Conservation (phyloP, 2,329 filamentous ascomycete species). For the Penicillium sp. region DNA sequence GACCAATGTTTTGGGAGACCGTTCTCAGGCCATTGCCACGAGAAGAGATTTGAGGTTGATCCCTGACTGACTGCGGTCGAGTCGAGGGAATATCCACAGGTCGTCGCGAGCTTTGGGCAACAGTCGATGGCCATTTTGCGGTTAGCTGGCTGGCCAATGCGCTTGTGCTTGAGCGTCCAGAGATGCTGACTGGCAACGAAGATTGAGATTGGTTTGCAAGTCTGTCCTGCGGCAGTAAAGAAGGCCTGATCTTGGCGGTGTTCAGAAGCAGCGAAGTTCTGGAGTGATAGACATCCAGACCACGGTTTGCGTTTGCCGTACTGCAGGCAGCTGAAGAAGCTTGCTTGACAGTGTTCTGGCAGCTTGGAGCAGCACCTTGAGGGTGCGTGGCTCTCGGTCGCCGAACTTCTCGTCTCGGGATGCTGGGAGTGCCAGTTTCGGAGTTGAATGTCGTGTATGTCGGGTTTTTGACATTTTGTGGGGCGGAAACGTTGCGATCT, state of each 20-base stretch:
- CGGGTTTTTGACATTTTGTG: not conserved
- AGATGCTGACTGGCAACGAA: not conserved
- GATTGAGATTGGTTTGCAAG: not conserved
- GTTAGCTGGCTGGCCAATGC: not conserved
- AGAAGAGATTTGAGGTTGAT: not conserved
- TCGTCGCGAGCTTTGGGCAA: not conserved
- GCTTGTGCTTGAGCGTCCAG: not conserved
- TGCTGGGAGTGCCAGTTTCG: not conserved
- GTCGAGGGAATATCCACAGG: not conserved
- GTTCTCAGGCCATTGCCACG: not conserved
- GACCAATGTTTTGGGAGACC: not conserved
- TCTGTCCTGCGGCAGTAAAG: not conserved
- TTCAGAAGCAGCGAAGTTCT: not conserved
- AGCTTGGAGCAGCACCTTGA: not conserved
- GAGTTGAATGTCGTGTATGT: not conserved
- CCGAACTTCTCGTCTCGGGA: not conserved
- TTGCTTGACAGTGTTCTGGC: not conserved
- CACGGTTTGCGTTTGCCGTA: not conserved
- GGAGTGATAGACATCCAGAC: not conserved
- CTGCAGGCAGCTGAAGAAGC: not conserved
- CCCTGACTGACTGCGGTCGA: not conserved
- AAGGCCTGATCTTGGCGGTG: not conserved
- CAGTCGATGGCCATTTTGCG: not conserved
- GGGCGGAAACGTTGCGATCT: not conserved
- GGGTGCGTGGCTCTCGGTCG: not conserved